Base-by-base conservation (phyloP, 2,329 filamentous ascomycete species). In the Apiospora kogelbergensis region DNA sequence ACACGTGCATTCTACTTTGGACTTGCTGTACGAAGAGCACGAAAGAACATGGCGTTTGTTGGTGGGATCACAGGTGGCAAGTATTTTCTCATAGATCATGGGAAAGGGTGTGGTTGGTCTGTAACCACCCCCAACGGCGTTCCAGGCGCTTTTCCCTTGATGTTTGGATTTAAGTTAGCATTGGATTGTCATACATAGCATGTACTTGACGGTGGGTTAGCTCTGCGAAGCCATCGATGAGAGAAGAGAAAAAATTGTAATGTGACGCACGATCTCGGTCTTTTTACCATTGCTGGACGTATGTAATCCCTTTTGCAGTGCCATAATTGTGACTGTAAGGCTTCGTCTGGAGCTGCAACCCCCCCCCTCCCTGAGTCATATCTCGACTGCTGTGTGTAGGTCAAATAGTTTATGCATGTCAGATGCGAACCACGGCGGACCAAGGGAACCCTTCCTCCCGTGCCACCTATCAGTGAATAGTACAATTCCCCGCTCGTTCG, bases 371-470 rank as follows among this genome's bases (percentile, higher is more conserved):
- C 30, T 60, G 53, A 60, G 53, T 60, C 53, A 60, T 60, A 37
- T 26, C 53, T 60, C 17, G 37, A n/a, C 48, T 57, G 20, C 42
- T 45, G 42, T 45, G 42, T 11, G 13, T 42, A 42, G 13, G 40
- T 30, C 48, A 57, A 57, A 57, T 57, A 57, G 48, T 20, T 37
- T n/a, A 37, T 60, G 53, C 53, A 60, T 60, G 53, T 60, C 53
- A 60, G 53, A 60, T 60, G 53, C 53, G 53, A 60, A 60, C 53
- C 53, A 37, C 13, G 53, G 53, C 53, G 53, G 30, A 60, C 53
- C 53, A 60, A 37, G 17, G 17, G 30, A 57, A 10, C 24, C 15
- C 24, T 20, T 26, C 9, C 24, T 53, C 7, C 24, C 46, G 46
- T 15, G 24, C 46, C 26, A 26, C 48, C 48, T 57, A 30, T 57